Conservation (phyloP, 257 asterid genomes). For the Plantago major region DNA sequence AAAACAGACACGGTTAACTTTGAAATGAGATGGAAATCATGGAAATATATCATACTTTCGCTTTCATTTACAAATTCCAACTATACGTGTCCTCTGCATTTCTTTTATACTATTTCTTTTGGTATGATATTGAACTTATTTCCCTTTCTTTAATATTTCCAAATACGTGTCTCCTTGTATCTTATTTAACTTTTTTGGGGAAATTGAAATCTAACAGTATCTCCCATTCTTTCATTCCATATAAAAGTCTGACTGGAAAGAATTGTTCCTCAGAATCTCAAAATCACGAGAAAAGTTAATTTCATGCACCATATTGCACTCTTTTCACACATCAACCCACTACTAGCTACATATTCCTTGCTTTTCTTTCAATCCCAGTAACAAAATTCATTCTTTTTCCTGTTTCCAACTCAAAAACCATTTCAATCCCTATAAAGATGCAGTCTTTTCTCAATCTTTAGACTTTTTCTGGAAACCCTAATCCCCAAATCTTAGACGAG, state of each 20-base stretch:
- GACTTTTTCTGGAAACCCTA: constrained; percentile 26
- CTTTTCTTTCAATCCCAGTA: constrained; percentile 39
- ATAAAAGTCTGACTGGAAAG: neutral
- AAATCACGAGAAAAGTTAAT: constrained; percentile 1
- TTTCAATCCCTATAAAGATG: constrained; percentile 15
- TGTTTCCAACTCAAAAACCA: constrained; percentile 23
- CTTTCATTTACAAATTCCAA: too few species aligned
- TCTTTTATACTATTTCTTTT: too few species aligned
- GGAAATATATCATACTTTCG: too few species aligned
- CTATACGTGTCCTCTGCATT: too few species aligned
- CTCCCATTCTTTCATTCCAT: neutral
- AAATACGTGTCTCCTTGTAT: too few species aligned
- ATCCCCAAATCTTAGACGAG: constrained; percentile 14
- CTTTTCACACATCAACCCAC: constrained; percentile 6
- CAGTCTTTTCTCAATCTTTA: constrained; percentile 9
- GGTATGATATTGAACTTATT: too few species aligned
- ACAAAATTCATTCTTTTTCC: constrained; percentile 22
- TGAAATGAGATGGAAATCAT: too few species aligned
- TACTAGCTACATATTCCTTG: constrained; percentile 27
- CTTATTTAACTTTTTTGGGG: too few species aligned
- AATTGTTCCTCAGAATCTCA: constrained; percentile 2
- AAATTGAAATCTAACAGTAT: too few species aligned
- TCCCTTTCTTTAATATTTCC: too few species aligned
- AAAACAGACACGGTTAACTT: too few species aligned
- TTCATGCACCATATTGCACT: constrained; percentile 16